Conservation (phyloP, 129 eudicot species). For the Flaveria sonorensis region DNA sequence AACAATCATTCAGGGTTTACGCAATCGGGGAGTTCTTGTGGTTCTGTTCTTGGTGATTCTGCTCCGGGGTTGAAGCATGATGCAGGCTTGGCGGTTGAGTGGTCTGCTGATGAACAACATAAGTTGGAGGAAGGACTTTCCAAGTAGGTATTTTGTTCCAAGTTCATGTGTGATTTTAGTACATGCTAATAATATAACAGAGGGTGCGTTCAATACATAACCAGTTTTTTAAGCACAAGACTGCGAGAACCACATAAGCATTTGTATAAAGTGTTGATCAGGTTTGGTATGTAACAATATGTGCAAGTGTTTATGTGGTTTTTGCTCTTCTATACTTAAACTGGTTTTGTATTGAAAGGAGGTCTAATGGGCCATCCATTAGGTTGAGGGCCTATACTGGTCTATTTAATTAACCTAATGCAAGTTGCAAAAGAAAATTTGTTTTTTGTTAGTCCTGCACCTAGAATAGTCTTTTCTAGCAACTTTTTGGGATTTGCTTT, state of each 20-base stretch:
- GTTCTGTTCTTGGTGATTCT: slow-evolving; percentile 58
- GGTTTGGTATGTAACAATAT: neutral
- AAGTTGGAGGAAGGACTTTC: slow-evolving; percentile 84
- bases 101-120: slow-evolving; percentile 85
- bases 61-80: slow-evolving; percentile 72
- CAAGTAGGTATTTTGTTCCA: slow-evolving; percentile 58
- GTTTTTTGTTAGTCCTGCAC: neutral
- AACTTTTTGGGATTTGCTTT: neutral
- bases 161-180: neutral
- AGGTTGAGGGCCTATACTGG: neutral
- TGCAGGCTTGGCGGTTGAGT: slow-evolving; percentile 71
- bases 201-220: neutral
- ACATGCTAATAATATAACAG: too few species aligned
- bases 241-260: neutral
- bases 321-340: neutral
- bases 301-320: neutral
- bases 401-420: neutral
- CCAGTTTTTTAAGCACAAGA: neutral
- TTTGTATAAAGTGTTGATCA: neutral
- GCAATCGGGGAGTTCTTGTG: slow-evolving; percentile 40
- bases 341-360: neutral
- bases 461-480: neutral
- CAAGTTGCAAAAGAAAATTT: neutral
- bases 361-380: neutral
- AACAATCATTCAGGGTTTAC: slow-evolving; percentile 36